phyloP scores from a whole-genome alignment of 2,329 filamentous ascomycete species.

The Meredithiella fracta region DNA sequence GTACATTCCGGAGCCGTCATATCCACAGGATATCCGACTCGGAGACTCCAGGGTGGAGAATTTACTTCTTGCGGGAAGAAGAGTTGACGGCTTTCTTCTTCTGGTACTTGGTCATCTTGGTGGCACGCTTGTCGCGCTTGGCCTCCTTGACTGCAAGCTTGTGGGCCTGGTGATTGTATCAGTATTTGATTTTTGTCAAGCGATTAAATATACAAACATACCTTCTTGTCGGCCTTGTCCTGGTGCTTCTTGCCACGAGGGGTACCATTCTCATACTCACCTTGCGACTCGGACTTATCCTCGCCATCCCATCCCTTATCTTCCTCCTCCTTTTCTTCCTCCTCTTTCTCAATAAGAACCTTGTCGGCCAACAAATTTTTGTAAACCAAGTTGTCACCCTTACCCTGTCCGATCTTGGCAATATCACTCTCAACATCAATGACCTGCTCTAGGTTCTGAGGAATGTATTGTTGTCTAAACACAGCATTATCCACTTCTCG shows the following conservation, averaged over 20 bases:
- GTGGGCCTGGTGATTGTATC: conserved; percentile 33
- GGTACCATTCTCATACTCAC: conserved; percentile 44
- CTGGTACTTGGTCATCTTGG: conserved; percentile 89
- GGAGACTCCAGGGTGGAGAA: not conserved
- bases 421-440: conserved; percentile 91
- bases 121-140: conserved; percentile 80
- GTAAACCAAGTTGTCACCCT: conserved; percentile 68
- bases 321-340: conserved; percentile 23
- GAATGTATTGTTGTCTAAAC: conserved; percentile 91
- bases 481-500: conserved; percentile 75
- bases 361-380: conserved; percentile 65
- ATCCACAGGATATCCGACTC: too few species aligned
- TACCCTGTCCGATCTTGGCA: conserved; percentile 55
- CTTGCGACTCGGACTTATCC: conserved; percentile 34
- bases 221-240: conserved; percentile 80
- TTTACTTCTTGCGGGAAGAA: conserved; percentile 36
- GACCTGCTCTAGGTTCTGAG: conserved; percentile 86
- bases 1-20: too few species aligned
- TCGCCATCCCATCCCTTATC: conserved; percentile 25
- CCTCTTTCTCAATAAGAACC: conserved; percentile 26
- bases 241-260: conserved; percentile 75
- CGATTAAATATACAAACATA: too few species aligned
- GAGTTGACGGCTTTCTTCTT: conserved; percentile 73
- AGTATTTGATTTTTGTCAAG: not conserved
- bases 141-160: conserved; percentile 89